phyloP scores from a whole-genome alignment of 2,329 filamentous ascomycete genomes.

The Colletotrichum gigasporum region DNA sequence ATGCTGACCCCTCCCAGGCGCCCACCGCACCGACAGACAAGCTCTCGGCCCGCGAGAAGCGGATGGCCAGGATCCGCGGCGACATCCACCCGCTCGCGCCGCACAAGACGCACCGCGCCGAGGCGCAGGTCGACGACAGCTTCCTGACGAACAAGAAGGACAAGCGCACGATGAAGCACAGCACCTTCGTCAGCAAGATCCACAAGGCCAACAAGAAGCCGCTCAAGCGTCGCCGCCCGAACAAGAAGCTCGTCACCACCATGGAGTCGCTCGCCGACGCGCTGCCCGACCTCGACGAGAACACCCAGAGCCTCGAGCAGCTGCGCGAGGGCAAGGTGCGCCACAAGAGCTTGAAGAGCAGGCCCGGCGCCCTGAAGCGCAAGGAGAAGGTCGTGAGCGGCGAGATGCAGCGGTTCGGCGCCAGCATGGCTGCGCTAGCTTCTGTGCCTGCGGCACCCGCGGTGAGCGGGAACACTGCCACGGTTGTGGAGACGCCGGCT shows the following conservation, averaged over 20 bases:
- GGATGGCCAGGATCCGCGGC: constrained; percentile 59
- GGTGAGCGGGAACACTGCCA: too few relatives aligned
- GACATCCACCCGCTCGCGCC: constrained; percentile 60
- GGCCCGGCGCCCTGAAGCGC: constrained; percentile 82
- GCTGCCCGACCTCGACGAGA: constrained; percentile 70
- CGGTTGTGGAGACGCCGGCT: constrained; percentile 28
- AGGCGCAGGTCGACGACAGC: constrained; percentile 59
- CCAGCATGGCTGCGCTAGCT: constrained; percentile 81
- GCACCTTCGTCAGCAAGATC: constrained; percentile 80
- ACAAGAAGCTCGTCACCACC: constrained; percentile 81
- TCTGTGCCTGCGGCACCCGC: constrained; percentile 42
- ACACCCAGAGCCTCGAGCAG: constrained; percentile 54
- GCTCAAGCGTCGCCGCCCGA: constrained; percentile 72
- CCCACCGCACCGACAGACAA: constrained; percentile 56
- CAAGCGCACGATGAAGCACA: constrained; percentile 85
- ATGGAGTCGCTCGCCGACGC: constrained; percentile 83
- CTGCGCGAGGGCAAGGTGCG: constrained; percentile 69
- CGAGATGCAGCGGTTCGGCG: constrained; percentile 86
- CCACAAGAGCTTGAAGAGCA: constrained; percentile 78
- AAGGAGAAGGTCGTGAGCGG: constrained; percentile 82
- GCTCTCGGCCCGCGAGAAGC: constrained; percentile 66
- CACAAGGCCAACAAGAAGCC: constrained; percentile 53
- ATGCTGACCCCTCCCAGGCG: constrained; percentile 26
- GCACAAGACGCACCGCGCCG: constrained; percentile 60
- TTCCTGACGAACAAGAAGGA: constrained; percentile 83